phyloP scores from a whole-genome alignment of 2,329 filamentous ascomycete genomes.

The Alternaria sp. region DNA sequence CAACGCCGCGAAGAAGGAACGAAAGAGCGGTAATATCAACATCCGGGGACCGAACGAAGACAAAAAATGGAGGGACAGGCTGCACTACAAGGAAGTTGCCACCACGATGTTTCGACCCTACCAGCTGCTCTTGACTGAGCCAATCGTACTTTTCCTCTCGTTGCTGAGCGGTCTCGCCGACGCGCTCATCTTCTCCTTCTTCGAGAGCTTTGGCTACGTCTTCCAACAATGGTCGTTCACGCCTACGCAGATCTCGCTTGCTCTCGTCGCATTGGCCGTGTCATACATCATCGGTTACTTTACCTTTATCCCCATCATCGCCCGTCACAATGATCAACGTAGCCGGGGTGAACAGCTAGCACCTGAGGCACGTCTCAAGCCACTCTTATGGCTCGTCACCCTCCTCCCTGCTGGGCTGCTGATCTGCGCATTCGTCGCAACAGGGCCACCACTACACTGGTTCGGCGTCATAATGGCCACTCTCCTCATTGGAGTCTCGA shows the following conservation, averaged over 20 bases:
- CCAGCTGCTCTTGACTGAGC: slow-evolving; percentile 75
- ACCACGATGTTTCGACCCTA: slow-evolving; percentile 68
- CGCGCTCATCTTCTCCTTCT: slow-evolving; percentile 78
- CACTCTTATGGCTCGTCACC: slow-evolving; percentile 66
- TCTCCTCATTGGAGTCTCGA: slow-evolving; percentile 69
- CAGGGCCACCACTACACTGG: slow-evolving; percentile 68
- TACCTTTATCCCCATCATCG: slow-evolving; percentile 59
- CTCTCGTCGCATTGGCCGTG: slow-evolving; percentile 58
- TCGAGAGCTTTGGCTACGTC: slow-evolving; percentile 72
- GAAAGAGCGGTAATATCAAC: neutral
- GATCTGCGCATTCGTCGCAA: slow-evolving; percentile 65
- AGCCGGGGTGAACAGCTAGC: slow-evolving; percentile 55
- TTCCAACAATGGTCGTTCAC: slow-evolving; percentile 70
- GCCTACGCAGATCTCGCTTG: slow-evolving; percentile 62
- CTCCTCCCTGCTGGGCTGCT: slow-evolving; percentile 70
- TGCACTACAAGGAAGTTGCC: neutral
- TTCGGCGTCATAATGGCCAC: slow-evolving; percentile 61
- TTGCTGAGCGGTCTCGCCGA: slow-evolving; percentile 76
- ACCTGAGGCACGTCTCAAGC: slow-evolving; percentile 70
- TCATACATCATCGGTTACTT: slow-evolving; percentile 64
- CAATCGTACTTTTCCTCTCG: slow-evolving; percentile 73
- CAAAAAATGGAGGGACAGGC: neutral
- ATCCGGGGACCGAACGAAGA: neutral
- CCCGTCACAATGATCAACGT: slow-evolving; percentile 53
- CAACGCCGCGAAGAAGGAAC: slow-evolving; percentile 26